phyloP scores from a whole-genome alignment of 2,329 filamentous ascomycete species.

The Ophiostoma piceae region DNA sequence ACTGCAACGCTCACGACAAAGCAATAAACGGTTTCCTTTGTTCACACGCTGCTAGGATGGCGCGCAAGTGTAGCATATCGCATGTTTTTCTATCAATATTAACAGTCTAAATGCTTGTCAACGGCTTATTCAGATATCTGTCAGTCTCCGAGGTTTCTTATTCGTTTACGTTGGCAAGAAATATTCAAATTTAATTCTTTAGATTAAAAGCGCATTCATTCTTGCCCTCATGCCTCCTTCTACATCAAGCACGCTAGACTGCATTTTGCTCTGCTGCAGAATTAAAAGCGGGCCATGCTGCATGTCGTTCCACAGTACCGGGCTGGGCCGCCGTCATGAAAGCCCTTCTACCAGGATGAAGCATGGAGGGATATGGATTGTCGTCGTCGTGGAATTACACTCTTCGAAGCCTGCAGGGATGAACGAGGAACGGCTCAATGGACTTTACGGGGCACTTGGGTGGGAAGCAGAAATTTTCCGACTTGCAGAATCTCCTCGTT shows the following conservation, averaged over 20 bases:
- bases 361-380: neutral
- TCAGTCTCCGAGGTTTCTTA: neutral
- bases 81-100: neutral
- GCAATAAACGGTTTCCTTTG: neutral
- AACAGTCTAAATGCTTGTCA: neutral
- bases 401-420: neutral
- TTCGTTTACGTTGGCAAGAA: neutral
- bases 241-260: neutral
- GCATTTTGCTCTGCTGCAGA: constrained; percentile 2
- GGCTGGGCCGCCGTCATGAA: constrained; percentile 1
- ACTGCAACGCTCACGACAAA: neutral
- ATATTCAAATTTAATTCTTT: no score
- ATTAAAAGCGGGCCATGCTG: neutral
- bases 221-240: neutral
- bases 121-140: neutral
- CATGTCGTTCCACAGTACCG: constrained; percentile 9
- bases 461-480: neutral
- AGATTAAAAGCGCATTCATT: neutral
- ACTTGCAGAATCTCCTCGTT: neutral
- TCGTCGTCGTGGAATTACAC: neutral
- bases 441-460: neutral
- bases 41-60: neutral
- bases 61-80: neutral
- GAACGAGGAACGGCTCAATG: neutral
- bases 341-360: constrained; percentile 10